phyloP scores from a whole-genome alignment of 1,284 basidiomycete genomes.

The Apiotrichum sp. region DNA sequence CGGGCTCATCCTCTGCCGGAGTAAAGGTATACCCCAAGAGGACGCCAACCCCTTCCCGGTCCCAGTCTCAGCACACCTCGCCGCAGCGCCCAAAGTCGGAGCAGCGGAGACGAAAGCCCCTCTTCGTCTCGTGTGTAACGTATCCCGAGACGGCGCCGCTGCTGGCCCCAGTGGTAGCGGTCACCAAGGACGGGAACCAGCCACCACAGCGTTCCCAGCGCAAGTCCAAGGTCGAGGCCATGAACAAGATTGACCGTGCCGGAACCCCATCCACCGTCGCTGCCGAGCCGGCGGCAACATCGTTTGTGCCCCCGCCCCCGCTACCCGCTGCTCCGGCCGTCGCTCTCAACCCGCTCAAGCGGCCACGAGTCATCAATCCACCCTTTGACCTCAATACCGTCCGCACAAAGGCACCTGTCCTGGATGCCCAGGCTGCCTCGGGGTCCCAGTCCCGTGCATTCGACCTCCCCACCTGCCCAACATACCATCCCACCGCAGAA shows the following conservation, averaged over 20 bases:
- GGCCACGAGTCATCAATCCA: constrained; percentile 28
- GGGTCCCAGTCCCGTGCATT: constrained; percentile 58
- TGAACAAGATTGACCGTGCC: constrained; percentile 35
- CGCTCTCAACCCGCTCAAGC: constrained; percentile 31
- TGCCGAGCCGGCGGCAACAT: constrained; percentile 29
- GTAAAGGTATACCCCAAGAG: neutral
- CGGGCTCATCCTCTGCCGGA: neutral
- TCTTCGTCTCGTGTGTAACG: constrained; percentile 33
- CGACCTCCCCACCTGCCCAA: constrained; percentile 81
- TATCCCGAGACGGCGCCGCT: constrained; percentile 29
- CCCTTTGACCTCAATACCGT: constrained; percentile 34
- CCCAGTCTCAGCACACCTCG: neutral
- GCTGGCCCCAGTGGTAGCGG: constrained; percentile 1
- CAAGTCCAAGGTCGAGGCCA: constrained; percentile 37
- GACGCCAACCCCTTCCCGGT: neutral
- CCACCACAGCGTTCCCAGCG: constrained; percentile 29
- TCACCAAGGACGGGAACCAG: constrained; percentile 19
- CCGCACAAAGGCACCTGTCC: constrained; percentile 25
- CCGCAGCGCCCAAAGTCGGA: constrained; percentile 2
- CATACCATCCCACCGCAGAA: constrained; percentile 77
- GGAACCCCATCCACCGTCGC: constrained; percentile 21
- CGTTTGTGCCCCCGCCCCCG: constrained; percentile 30
- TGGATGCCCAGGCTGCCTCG: constrained; percentile 9
- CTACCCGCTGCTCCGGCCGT: constrained; percentile 15
- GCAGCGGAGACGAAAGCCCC: constrained; percentile 19